Evolutionary conservation across 2,329 filamentous ascomycete genomes (phyloP), one percentile per base, ranked within the genome.

Genomic region (Phyllosticta paracitricarpa): DNA sequence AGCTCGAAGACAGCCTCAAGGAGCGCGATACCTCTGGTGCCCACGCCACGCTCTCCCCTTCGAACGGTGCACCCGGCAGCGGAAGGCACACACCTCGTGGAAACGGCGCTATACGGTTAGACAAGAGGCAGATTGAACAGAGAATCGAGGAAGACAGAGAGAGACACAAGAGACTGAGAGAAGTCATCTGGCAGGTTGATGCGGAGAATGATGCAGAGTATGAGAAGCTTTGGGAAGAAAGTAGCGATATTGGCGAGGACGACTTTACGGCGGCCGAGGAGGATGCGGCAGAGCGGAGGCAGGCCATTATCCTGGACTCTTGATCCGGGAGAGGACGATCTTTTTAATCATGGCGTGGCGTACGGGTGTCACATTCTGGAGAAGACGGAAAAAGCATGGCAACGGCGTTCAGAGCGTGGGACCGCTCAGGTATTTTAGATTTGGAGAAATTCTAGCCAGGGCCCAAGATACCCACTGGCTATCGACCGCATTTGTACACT

Each of bases 121-220:
- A 97, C 69, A 94, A 93, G 75, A 83, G 88, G 61, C 89, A 96
- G 76, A 89, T 97, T 59, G 92, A 97, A 76, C 92, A 97, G 77
- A 82, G 94, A 51, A 96, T 99, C 65, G 95, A 99, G 68, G 95
- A 99, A 75, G 94, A 99, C 74, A 81, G 94, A 3, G 94, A 99
- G 74, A 81, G 94, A 53, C 95, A 99, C 74, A 99, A 99, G 79
- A 80, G 93, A 53, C 79, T 93, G 69, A 80, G 94, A 24, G 94
- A 99, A 76, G 91, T 87, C 68, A 95, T 96, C 64, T 99, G 95
- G 94, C 90, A 91, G 0, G 86, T 96, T 2, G 84, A 84, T 30
- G 81, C 82, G 8, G 82, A 84, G 33, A 77, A 81, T 8, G 80
- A 83, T 26, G 83, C 86, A 7, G 93, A 97, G 75, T 87, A 91